These are phyloP conservation scores for Seiridium cupressi DNA, from an alignment of 2,329 filamentous ascomycete species.

Conservation along the genomic window DNA sequence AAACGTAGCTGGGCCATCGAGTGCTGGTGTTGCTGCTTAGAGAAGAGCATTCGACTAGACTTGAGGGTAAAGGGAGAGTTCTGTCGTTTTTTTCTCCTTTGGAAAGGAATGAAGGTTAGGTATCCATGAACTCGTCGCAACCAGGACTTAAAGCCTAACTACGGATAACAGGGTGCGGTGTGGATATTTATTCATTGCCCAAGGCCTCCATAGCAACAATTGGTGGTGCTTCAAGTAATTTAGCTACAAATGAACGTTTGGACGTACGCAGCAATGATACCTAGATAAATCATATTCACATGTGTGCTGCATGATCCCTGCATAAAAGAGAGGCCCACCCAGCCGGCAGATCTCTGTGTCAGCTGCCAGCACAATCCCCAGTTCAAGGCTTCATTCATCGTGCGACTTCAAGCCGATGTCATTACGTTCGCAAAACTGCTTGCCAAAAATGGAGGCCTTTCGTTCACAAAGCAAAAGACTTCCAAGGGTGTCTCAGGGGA, in stretches of 20 bases:
- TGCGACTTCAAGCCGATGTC: neutral
- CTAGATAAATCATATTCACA: neutral
- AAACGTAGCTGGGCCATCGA: neutral
- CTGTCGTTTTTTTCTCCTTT: no score
- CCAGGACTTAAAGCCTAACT: no score
- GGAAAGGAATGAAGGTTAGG: no score
- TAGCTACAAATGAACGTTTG: neutral
- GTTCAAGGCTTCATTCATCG: neutral
- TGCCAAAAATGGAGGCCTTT: slow-evolving; percentile 21
- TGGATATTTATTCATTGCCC: no score
- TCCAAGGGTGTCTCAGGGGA: slow-evolving; percentile 11
- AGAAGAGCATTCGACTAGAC: neutral
- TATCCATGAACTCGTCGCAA: no score
- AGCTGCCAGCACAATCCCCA: neutral
- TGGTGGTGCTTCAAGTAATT: neutral
- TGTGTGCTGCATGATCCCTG: neutral
- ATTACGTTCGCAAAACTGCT: neutral
- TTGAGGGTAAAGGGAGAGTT: neutral
- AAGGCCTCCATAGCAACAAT: neutral
- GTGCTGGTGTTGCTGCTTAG: neutral
- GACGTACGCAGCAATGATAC: neutral
- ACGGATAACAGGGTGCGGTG: no score
- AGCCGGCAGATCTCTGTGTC: neutral
- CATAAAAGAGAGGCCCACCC: neutral
- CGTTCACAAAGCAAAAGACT: slow-evolving; percentile 18